A percentile compares a stretch with the other conserved stretches of the same genome.
These are phyloP conservation scores for Candida neerlandica DNA, from an alignment of 1,139 yeast genomes.

Conservation along the genomic window DNA sequence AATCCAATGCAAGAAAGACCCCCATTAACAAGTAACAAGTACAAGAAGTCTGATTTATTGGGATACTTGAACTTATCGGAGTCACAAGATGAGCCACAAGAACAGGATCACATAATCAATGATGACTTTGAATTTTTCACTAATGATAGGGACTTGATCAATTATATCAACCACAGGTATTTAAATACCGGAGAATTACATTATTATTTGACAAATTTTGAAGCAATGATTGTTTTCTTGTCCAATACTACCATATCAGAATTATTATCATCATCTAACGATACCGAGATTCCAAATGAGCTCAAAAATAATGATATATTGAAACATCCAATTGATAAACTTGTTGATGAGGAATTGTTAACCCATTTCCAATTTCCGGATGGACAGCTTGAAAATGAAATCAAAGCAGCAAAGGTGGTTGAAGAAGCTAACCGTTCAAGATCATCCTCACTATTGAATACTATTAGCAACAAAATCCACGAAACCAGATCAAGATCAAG, in stretches of 20 bases:
- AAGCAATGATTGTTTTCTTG: constrained; percentile 43
- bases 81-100: constrained; percentile 13
- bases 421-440: constrained; percentile 31
- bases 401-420: constrained; percentile 18
- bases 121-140: constrained; percentile 26
- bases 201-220: constrained; percentile 47
- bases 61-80: constrained; percentile 26
- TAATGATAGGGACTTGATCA: constrained; percentile 34
- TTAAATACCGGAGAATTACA: constrained; percentile 43
- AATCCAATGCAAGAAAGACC: constrained; percentile 21
- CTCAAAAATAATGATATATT: constrained; percentile 22
- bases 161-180: constrained; percentile 29
- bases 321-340: constrained; percentile 22
- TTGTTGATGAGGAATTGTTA: constrained; percentile 38
- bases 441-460: constrained; percentile 42
- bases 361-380: constrained; percentile 35
- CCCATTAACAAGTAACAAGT: constrained; percentile 10
- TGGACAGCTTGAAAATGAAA: constrained; percentile 26
- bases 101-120: constrained; percentile 9
- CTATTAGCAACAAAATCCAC: constrained; percentile 33
- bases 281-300: constrained; percentile 9
- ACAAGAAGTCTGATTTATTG: constrained; percentile 24
- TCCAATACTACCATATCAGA: constrained; percentile 41
- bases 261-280: constrained; percentile 20
- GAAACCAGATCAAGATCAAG: constrained; percentile 41